These are phyloP conservation scores for Citrullus amarus DNA, from an alignment of 306 rosid genomes.

Conservation along the genomic window DNA sequence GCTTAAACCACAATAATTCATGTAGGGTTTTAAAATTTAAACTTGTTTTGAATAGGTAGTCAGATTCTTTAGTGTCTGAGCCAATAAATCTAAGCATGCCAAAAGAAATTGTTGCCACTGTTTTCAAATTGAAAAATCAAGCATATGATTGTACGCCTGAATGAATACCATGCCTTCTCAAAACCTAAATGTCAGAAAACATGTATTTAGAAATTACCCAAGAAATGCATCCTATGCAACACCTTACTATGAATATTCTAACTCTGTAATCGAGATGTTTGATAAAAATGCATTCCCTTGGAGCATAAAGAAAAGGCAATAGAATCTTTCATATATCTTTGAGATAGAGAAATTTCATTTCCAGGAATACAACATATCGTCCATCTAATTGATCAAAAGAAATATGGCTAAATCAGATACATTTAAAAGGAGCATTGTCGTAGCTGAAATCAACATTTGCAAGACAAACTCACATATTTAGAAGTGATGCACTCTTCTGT, in stretches of 20 bases:
- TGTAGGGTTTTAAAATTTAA: background rate
- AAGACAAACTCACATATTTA: conserved; percentile 36
- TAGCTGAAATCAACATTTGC: background rate
- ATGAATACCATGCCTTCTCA: background rate
- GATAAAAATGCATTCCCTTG: background rate
- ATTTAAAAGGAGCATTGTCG: background rate
- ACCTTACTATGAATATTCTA: background rate
- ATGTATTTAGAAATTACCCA: background rate
- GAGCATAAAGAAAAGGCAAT: background rate
- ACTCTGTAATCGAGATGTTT: background rate
- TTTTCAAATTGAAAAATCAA: background rate
- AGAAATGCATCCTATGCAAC: background rate
- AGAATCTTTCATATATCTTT: background rate
- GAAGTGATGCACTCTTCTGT: conserved; percentile 34
- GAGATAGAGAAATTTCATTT: background rate
- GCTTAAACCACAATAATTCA: background rate
- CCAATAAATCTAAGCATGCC: background rate
- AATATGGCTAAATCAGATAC: background rate
- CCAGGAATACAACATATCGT: background rate
- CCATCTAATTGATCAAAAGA: background rate
- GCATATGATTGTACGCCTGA: background rate
- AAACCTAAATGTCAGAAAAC: background rate
- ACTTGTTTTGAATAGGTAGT: background rate
- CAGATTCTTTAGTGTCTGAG: background rate
- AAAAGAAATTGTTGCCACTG: background rate